These are phyloP conservation scores for Eucalyptus lansdowneana DNA, from an alignment of 345 rosid genomes.

Conservation along the genomic window DNA sequence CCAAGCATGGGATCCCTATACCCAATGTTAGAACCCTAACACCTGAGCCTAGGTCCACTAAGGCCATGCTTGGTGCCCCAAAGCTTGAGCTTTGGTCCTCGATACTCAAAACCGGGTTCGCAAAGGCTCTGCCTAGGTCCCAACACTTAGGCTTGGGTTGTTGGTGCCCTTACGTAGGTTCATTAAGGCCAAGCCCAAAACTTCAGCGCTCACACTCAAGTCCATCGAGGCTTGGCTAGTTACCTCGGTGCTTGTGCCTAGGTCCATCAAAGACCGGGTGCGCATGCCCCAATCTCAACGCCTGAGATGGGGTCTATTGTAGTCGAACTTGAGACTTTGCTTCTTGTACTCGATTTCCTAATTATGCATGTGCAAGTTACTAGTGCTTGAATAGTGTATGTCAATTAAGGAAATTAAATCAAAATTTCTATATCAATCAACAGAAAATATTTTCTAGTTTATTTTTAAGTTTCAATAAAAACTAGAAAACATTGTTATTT, in stretches of 20 bases:
- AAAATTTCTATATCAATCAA: rapidly evolving
- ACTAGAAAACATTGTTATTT: too few species aligned
- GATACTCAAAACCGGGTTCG: rapidly evolving
- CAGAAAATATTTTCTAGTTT: rapidly evolving
- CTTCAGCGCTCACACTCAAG: rapidly evolving
- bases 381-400: too few species aligned
- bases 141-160: background rate
- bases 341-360: rapidly evolving
- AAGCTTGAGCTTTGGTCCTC: background rate
- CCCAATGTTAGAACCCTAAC: background rate
- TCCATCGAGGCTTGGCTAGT: background rate
- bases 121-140: background rate
- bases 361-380: background rate
- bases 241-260: too few species aligned
- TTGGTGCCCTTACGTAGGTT: background rate
- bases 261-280: background rate
- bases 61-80: background rate
- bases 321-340: background rate
- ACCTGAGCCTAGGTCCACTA: background rate
- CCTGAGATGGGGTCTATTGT: background rate
- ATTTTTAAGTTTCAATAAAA: background rate
- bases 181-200: background rate
- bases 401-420: too few species aligned
- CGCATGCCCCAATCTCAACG: rapidly evolving
- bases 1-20: background rate